Percentiles rank a stretch among this genome's conserved stretches.
phyloP scores from a whole-genome alignment of 1,139 yeast genomes.

The Saccharomyces hybrid region DNA sequence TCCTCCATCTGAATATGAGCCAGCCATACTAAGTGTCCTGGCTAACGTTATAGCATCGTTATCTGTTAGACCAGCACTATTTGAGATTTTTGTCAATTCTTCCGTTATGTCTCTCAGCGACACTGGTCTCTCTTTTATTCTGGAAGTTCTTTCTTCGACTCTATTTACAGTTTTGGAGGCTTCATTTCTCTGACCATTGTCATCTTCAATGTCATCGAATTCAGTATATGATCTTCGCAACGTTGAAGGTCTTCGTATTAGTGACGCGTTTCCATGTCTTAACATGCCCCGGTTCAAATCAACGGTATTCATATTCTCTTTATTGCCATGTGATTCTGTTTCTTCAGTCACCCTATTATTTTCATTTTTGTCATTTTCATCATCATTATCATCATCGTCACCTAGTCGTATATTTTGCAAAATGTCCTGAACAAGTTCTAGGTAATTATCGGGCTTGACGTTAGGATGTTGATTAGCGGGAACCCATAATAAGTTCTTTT shows the following conservation, averaged over 20 bases:
- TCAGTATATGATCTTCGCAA: slow-evolving; percentile 24
- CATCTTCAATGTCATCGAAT: slow-evolving; percentile 12
- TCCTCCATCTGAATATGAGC: slow-evolving; percentile 4
- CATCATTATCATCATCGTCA: slow-evolving; percentile 7
- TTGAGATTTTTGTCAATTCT: slow-evolving; percentile 55
- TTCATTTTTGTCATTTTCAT: slow-evolving; percentile 2
- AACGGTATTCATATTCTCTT: slow-evolving; percentile 4
- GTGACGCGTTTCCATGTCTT: slow-evolving; percentile 3
- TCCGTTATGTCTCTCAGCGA: slow-evolving; percentile 56
- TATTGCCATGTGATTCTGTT: slow-evolving; percentile 5
- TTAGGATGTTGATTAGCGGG: slow-evolving; percentile 91
- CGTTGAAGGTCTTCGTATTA: slow-evolving; percentile 24
- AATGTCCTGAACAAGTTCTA: slow-evolving; percentile 67
- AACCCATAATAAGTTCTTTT: slow-evolving; percentile 63
- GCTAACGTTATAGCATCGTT: slow-evolving; percentile 67
- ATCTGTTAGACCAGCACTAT: slow-evolving; percentile 61
- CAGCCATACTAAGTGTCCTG: slow-evolving; percentile 40
- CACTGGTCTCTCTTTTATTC: background rate
- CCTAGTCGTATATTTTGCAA: slow-evolving; percentile 56
- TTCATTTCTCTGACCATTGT: background rate
- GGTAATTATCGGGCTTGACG: slow-evolving; percentile 82
- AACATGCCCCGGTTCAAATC: slow-evolving; percentile 4
- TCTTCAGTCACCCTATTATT: background rate
- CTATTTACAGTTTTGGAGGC: background rate
- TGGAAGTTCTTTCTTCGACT: background rate